Percentiles rank a stretch among this genome's conserved stretches.
phyloP scores from a whole-genome alignment of 2,329 filamentous ascomycete species.

The Parastagonospora nodorum region DNA sequence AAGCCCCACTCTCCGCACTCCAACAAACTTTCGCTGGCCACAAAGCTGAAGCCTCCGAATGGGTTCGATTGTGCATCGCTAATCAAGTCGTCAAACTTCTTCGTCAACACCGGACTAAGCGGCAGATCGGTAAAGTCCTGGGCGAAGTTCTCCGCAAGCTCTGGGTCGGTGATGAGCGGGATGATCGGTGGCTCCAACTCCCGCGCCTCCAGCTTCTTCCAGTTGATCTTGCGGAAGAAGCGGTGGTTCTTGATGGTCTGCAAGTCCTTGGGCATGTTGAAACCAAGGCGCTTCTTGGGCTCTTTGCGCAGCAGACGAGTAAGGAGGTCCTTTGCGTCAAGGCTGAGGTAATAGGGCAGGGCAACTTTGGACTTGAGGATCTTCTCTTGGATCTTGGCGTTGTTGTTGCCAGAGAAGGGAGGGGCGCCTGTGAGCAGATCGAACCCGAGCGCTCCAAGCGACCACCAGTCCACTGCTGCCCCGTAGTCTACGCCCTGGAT shows the following conservation, averaged over 20 bases:
- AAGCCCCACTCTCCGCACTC: slow-evolving; percentile 44
- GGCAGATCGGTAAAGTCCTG: slow-evolving; percentile 87
- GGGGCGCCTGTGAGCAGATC: slow-evolving; percentile 92
- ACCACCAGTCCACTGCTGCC: slow-evolving; percentile 98
- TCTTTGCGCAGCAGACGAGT: slow-evolving; percentile 91
- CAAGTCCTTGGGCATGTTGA: slow-evolving; percentile 87
- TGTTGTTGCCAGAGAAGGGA: slow-evolving; percentile 88
- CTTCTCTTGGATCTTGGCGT: slow-evolving; percentile 93
- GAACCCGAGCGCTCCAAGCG: slow-evolving; percentile 87
- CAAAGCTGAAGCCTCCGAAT: slow-evolving; percentile 61
- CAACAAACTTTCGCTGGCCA: slow-evolving; percentile 57
- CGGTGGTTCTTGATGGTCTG: slow-evolving; percentile 85
- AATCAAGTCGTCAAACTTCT: slow-evolving; percentile 33
- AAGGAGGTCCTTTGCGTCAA: slow-evolving; percentile 92
- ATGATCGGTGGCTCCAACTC: slow-evolving; percentile 88
- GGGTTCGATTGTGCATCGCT: slow-evolving; percentile 49
- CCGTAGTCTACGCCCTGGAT: slow-evolving; percentile 87
- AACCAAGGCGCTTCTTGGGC: slow-evolving; percentile 84
- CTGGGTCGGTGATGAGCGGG: slow-evolving; percentile 92
- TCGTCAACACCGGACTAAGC: slow-evolving; percentile 69
- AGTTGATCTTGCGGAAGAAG: slow-evolving; percentile 97
- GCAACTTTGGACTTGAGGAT: slow-evolving; percentile 91
- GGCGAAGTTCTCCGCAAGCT: slow-evolving; percentile 94
- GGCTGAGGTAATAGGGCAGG: slow-evolving; percentile 86
- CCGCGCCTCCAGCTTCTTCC: slow-evolving; percentile 80